A percentile compares a stretch with the other conserved stretches of the same genome.
Evolutionary conservation across 2,329 filamentous ascomycete species (phyloP).

Genomic region (Xenoacremonium recifei): DNA sequence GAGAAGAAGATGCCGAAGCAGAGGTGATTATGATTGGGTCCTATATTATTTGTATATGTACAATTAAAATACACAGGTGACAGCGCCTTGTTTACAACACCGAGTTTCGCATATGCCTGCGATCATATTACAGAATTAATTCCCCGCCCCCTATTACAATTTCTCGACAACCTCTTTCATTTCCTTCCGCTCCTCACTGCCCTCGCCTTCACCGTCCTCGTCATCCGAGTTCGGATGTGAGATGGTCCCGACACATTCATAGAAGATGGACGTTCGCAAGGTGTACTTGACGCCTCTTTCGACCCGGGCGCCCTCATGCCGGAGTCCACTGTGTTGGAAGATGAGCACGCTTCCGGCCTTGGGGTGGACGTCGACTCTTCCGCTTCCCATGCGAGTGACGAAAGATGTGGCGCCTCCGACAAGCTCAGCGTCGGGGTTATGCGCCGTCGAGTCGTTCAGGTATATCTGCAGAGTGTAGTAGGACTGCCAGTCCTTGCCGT

Average conservation of each 20-base stretch:
- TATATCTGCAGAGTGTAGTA: conserved; percentile 57
- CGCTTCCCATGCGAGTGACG: conserved; percentile 40
- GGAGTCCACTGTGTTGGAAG: conserved; percentile 53
- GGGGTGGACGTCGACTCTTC: conserved; percentile 52
- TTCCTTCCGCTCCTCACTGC: no score
- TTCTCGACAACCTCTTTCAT: no score
- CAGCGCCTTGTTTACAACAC: no score
- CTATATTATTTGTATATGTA: no score
- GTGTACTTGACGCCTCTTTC: conserved; percentile 53
- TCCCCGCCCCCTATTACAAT: no score
- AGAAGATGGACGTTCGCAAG: conserved; percentile 55
- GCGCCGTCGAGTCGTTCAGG: conserved; percentile 29
- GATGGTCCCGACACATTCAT: conserved; percentile 40
- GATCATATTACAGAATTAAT: no score
- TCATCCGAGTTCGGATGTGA: no score
- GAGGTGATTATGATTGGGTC: conserved; percentile 20
- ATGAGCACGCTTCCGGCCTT: conserved; percentile 58
- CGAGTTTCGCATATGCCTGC: no score
- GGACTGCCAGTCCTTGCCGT: conserved; percentile 43
- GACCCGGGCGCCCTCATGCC: conserved; percentile 55
- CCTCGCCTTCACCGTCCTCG: no score
- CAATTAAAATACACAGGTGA: no score
- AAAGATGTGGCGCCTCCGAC: conserved; percentile 57
- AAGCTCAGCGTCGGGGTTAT: conserved; percentile 27
- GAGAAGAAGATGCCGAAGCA: conserved; percentile 61